A percentile compares a stretch with the other conserved stretches of the same genome.
Conservation (phyloP, 2,329 filamentous ascomycete species). For the Aspergillus sergii region DNA sequence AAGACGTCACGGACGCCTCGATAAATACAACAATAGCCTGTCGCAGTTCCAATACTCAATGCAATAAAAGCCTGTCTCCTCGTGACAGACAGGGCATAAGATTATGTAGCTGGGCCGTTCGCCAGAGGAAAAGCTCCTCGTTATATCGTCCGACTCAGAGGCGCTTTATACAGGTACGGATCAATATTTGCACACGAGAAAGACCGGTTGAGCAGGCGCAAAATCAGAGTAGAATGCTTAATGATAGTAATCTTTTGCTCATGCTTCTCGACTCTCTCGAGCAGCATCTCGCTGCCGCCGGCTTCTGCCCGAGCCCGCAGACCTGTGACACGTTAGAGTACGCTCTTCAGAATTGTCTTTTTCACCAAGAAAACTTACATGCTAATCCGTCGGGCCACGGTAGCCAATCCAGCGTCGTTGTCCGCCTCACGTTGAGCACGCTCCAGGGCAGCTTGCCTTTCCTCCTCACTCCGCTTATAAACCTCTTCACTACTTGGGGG, state of each 20-base stretch:
- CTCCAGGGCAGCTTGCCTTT: slow-evolving; percentile 79
- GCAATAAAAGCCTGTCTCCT: slow-evolving; percentile 16
- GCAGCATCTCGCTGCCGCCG: slow-evolving; percentile 36
- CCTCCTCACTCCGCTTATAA: slow-evolving; percentile 76
- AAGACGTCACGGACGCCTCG: slow-evolving; percentile 32
- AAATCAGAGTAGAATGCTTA: slow-evolving; percentile 9
- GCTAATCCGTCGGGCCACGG: slow-evolving; percentile 88
- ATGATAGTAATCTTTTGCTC: slow-evolving; percentile 7
- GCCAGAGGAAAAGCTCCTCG: slow-evolving; percentile 1
- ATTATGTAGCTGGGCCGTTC: slow-evolving; percentile 3
- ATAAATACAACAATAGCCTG: slow-evolving; percentile 23
- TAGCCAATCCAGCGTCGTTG: slow-evolving; percentile 84
- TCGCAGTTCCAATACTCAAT: slow-evolving; percentile 22
- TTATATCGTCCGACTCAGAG: slow-evolving; percentile 2
- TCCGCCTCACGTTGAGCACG: slow-evolving; percentile 86
- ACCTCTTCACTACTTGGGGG: slow-evolving; percentile 94
- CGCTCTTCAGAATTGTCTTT: background rate
- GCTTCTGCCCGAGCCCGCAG: slow-evolving; percentile 40
- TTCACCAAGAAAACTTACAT: slow-evolving; percentile 66
- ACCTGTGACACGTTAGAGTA: slow-evolving; percentile 33
- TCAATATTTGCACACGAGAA: slow-evolving; percentile 10
- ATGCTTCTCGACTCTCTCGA: slow-evolving; percentile 30
- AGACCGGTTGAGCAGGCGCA: slow-evolving; percentile 4
- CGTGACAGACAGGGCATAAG: slow-evolving; percentile 11
- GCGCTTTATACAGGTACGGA: slow-evolving; percentile 15